A percentile compares a stretch with the other conserved stretches of the same genome.
Evolutionary conservation across 306 rosid genomes (phyloP).

Genomic region (Crataegus laevigata): DNA sequence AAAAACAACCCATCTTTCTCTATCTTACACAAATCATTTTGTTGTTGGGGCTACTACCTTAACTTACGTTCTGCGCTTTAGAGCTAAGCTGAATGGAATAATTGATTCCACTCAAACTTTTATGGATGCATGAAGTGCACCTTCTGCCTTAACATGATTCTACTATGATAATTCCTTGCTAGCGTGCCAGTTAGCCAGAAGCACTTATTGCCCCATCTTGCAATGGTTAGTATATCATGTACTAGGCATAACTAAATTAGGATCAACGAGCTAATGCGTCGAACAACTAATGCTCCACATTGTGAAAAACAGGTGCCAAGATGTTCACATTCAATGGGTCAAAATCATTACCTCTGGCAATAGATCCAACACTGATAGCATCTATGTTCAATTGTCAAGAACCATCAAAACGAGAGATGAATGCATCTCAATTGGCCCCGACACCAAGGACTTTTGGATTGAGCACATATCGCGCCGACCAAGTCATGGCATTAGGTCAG

Average conservation of each 20-base stretch:
- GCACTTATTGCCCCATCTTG: conserved; percentile 1
- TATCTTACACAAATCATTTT: neutral
- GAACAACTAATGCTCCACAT: conserved; percentile 21
- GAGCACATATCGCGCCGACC: conserved; percentile 15
- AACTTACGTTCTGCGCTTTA: conserved; percentile 28
- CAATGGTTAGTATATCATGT: neutral
- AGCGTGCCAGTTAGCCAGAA: conserved; percentile 6
- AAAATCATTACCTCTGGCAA: neutral
- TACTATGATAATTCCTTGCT: conserved; percentile 8
- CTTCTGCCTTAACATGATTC: conserved; percentile 13
- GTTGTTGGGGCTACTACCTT: neutral
- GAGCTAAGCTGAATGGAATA: conserved; percentile 27
- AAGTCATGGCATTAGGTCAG: conserved; percentile 21
- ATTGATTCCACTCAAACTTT: conserved; percentile 41
- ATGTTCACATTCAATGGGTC: conserved; percentile 7
- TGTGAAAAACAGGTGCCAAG: conserved; percentile 11
- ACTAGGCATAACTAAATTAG: neutral
- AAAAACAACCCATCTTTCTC: neutral
- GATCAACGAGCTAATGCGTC: neutral
- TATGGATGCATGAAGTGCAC: conserved; percentile 27
- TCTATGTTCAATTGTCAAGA: conserved; percentile 13
- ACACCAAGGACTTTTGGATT: conserved; percentile 18
- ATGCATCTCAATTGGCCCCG: conserved; percentile 23
- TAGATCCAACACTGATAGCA: conserved; percentile 23
- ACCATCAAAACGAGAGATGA: conserved; percentile 21